Base-by-base conservation (phyloP, 1,284 basidiomycete species). In the Boletus semigastroideus region DNA sequence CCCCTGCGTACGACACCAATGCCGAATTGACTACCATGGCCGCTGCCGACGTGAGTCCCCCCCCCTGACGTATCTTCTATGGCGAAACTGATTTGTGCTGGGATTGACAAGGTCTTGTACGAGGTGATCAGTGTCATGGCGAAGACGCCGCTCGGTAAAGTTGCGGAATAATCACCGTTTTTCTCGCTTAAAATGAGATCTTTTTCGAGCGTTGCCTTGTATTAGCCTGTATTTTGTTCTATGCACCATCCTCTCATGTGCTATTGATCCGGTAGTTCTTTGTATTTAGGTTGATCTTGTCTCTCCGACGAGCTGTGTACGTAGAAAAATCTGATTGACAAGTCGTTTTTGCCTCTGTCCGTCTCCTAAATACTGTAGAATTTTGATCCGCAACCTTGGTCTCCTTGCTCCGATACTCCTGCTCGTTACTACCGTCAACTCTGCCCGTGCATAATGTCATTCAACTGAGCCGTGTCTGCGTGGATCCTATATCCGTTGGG, bases 1-100 rank as follows among this genome's bases (percentile, higher is more conserved):
- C 87, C 3, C 89, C 89, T 38, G 86, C 88, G 9, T 91, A 89
- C 61, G 87, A 90, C 58, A 87, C 85, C 11, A 86, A 88, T 62
- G 88, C 88, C 19, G 87, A 90, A 64, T 72, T 85, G 53, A 90
- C 86, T 11, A 86, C 86, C 37, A 85, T 89, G 80, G 87, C 85
- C 27, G 89, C 89, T 22, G 88, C 89, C 2, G 88, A 90, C 67
- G 84, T 89, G 63, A 68, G 83, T 73, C 27, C 11, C 13, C 2
- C 6, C 12, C 13, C 19, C 17, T 12, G 11, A 20, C 38, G 13
- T 8, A 2, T 6, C 4, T 6, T 19, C 34, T 43, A n/a, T 12
- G 7, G 14, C 19, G 6, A 31, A 38, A 37, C 44, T 58, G 36
- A 66, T 42, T 20, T 13, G 16, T 7, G 7, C 20, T 11, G 22